Conservation (phyloP, 1,139 yeast species). For the Kodamaea ohmeri region DNA sequence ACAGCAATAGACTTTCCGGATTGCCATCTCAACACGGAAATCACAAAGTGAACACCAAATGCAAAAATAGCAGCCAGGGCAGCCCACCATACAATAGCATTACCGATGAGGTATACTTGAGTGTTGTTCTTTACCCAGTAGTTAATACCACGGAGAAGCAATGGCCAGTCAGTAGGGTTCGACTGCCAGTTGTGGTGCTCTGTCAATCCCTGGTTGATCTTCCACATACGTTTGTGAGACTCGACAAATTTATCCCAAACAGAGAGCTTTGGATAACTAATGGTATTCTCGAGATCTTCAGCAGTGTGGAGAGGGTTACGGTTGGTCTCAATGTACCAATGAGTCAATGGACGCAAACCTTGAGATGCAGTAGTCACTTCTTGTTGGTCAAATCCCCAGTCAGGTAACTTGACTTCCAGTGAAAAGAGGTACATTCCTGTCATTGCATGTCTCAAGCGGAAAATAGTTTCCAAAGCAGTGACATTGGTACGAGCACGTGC, state of each 20-base stretch:
- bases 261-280: conserved; percentile 61
- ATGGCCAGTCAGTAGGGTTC: conserved; percentile 85
- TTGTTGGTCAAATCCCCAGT: conserved; percentile 96
- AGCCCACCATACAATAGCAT: conserved; percentile 88
- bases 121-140: conserved; percentile 82
- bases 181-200: conserved; percentile 88
- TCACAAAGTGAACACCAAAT: conserved; percentile 51
- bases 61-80: conserved; percentile 57
- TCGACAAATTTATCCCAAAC: conserved; percentile 74
- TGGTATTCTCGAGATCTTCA: conserved; percentile 24
- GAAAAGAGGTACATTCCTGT: conserved; percentile 89
- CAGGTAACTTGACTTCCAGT: conserved; percentile 80
- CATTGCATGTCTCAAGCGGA: conserved; percentile 86
- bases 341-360: conserved; percentile 69
- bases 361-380: conserved; percentile 91
- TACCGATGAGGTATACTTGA: conserved; percentile 87
- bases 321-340: conserved; percentile 90
- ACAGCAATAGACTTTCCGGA: conserved; percentile 49
- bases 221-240: conserved; percentile 89
- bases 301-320: conserved; percentile 33
- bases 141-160: conserved; percentile 85
- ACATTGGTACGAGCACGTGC: conserved; percentile 44
- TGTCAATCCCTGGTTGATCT: conserved; percentile 78
- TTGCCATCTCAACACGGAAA: conserved; percentile 77
- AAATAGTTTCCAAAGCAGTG: conserved; percentile 77